phyloP scores from a whole-genome alignment of 495 filamentous ascomycete genomes.

The Tuber magnatum region DNA sequence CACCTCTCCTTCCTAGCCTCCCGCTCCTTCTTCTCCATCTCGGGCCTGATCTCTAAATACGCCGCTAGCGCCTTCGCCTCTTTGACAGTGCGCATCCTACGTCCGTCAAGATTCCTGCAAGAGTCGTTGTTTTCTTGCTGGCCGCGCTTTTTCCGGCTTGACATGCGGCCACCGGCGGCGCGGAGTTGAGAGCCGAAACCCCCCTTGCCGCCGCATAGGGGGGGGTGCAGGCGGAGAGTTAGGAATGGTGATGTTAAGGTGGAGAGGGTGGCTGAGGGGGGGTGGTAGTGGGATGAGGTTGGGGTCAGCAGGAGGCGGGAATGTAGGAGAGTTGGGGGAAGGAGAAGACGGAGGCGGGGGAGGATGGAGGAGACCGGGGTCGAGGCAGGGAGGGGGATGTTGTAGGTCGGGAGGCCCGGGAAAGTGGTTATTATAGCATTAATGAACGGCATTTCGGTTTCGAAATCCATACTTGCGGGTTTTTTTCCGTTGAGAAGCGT shows the following conservation, averaged over 20 bases:
- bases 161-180: slow-evolving; percentile 96
- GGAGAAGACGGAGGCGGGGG: slow-evolving; percentile 55
- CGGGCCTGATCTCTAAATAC: slow-evolving; percentile 89
- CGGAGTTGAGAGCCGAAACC: slow-evolving; percentile 96
- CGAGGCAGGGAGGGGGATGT: slow-evolving; percentile 58
- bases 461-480: slow-evolving; percentile 12
- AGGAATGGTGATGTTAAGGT: slow-evolving; percentile 57
- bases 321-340: slow-evolving; percentile 42
- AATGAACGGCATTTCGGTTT: slow-evolving; percentile 45
- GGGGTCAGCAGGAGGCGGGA: slow-evolving; percentile 69
- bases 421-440: slow-evolving; percentile 81
- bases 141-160: slow-evolving; percentile 73
- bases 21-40: slow-evolving; percentile 89
- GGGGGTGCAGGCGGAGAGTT: slow-evolving; percentile 66
- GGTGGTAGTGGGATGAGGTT: slow-evolving; percentile 64
- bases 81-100: slow-evolving; percentile 79
- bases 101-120: slow-evolving; percentile 86
- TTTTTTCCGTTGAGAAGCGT: not conserved
- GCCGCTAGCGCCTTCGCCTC: slow-evolving; percentile 93
- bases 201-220: slow-evolving; percentile 85
- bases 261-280: slow-evolving; percentile 43
- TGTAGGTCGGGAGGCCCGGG: slow-evolving; percentile 68
- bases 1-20: slow-evolving; percentile 72
- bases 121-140: slow-evolving; percentile 79
- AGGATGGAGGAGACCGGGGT: slow-evolving; percentile 62